Percentiles rank a stretch among this genome's conserved stretches.
These are phyloP conservation scores for Letharia columbiana DNA, from an alignment of 495 filamentous ascomycete species.

Conservation along the genomic window DNA sequence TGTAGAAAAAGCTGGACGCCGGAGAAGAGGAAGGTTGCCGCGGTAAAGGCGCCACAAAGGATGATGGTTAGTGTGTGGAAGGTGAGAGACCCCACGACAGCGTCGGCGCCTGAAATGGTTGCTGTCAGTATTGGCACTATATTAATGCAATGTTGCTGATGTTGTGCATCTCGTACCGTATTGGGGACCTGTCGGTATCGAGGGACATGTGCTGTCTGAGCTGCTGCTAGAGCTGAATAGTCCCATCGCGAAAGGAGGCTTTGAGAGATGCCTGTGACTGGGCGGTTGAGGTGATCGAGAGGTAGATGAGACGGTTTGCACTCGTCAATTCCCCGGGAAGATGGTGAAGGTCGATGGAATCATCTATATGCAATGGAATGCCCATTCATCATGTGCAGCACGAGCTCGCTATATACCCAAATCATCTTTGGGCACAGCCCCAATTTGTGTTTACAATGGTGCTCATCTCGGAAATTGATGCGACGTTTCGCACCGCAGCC, in stretches of 20 bases:
- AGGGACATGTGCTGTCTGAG: neutral
- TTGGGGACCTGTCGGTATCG: conserved; percentile 8
- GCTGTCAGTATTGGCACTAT: neutral
- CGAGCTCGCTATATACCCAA: neutral
- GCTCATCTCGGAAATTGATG: neutral
- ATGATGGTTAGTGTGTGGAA: conserved; percentile 7
- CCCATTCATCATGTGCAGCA: neutral
- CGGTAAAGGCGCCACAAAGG: conserved; percentile 7
- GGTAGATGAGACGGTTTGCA: neutral
- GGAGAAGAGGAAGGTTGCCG: conserved; percentile 22
- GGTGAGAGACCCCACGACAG: conserved; percentile 1
- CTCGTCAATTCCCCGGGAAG: neutral
- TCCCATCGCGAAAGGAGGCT: neutral
- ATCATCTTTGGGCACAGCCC: neutral
- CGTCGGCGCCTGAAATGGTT: neutral
- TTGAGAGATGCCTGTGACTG: neutral
- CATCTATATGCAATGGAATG: neutral
- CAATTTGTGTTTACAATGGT: neutral
- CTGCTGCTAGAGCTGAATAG: neutral
- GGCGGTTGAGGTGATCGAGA: neutral
- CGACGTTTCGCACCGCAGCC: neutral
- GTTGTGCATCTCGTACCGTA: neutral
- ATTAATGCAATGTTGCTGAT: neutral
- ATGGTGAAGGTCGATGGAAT: neutral
- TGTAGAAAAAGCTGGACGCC: conserved; percentile 25